Base-by-base conservation (phyloP, 1,139 yeast species). In the Blastobotrys illinoisensis region DNA sequence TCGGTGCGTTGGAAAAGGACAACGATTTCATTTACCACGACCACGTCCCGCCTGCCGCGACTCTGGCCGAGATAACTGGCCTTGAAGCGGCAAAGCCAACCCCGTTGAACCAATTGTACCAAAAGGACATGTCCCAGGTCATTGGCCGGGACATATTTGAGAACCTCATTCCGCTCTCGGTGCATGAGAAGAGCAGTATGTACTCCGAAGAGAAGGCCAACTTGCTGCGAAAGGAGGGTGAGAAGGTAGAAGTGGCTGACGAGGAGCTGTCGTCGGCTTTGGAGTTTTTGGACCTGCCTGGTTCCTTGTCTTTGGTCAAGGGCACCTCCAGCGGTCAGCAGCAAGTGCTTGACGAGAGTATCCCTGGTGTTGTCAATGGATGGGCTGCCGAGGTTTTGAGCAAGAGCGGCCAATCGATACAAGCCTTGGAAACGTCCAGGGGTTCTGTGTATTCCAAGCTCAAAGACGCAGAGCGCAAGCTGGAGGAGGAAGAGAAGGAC, bases 141-240 rank as follows among this genome's bases (percentile, higher is more conserved):
- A 72, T 79, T 19, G 83, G 82, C 14, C 71, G 70, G 44, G 85
- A 81, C 56, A 77, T 93, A 50, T 88, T 75, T 69, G 85, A 79
- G 54, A 86, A 85, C 60, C 88, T 93, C 23, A 85, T 93, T 7
- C 98, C 99, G 1, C 76, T 90, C 64, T 81, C 85, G 48, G 88
- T 91, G 40, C 96, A 90, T 67, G 97, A 91, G 67, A 82, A 88
- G 63, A 80, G 88, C 55, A 88, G 97, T 62, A 76, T 83, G 60
- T 93, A 93, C 68, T 87, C 96, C 0, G 99, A 93, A 67, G 91
- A 88, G 67, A 88, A 89, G 69, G 91, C 96, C 0, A 83, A 82
- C 58, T 71, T 88, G 51, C 72, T 90, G 53, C 78, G 99, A 62
- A 78, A 76, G 53, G 93, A 88, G 65, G 77, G 85, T 50, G 98